These are phyloP conservation scores for Verticillium klebahnii DNA, from an alignment of 2,329 filamentous ascomycete species.

Conservation along the genomic window DNA sequence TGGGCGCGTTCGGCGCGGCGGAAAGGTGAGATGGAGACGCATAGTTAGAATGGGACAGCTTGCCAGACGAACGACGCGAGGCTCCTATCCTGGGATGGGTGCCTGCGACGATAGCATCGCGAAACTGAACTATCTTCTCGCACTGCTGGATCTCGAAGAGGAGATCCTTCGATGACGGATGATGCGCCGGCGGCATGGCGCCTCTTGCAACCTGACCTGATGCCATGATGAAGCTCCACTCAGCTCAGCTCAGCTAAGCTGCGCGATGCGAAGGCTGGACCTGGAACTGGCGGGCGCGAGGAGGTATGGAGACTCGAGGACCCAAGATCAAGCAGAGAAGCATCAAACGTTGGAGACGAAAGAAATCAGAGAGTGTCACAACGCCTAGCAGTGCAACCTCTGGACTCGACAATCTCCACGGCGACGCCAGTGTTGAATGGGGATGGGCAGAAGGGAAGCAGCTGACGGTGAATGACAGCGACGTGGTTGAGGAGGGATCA, in stretches of 20 bases:
- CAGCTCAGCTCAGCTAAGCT: background rate
- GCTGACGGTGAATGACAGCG: background rate
- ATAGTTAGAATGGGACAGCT: conserved; percentile 4
- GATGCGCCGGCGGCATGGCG: conserved; percentile 13
- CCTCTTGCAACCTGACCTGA: conserved; percentile 9
- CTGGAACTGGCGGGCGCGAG: background rate
- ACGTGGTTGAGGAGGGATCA: background rate
- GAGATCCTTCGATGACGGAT: conserved; percentile 34
- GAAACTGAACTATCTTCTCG: conserved; percentile 74
- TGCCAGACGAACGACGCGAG: conserved; percentile 32
- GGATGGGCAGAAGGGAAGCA: background rate
- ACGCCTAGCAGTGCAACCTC: background rate
- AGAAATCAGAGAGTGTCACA: background rate
- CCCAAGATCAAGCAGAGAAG: background rate
- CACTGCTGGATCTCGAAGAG: conserved; percentile 63
- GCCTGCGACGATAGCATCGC: conserved; percentile 76
- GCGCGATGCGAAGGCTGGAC: background rate
- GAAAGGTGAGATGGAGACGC: conserved; percentile 4
- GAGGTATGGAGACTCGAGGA: background rate
- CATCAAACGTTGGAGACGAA: background rate
- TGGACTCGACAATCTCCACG: background rate
- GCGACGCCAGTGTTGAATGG: background rate
- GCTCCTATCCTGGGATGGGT: conserved; percentile 61
- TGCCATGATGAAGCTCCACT: conserved; percentile 3
- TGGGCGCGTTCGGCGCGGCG: background rate